Conservation (phyloP, 345 rosid species). For the Euphorbia pulcherrima region DNA sequence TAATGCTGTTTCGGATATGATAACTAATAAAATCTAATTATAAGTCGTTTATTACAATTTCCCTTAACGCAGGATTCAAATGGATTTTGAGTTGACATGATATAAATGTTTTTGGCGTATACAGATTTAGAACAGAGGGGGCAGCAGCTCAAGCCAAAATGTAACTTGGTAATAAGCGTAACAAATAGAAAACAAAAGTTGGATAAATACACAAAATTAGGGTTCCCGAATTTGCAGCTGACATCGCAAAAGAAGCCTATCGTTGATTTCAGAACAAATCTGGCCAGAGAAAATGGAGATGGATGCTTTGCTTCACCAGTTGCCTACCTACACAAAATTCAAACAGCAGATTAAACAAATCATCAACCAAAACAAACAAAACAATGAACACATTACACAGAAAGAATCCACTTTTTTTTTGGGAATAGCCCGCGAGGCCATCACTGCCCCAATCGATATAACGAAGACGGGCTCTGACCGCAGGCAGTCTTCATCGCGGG, state of each 20-base stretch:
- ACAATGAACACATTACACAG: neutral
- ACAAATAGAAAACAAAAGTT: too few species aligned
- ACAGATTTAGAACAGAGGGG: too few species aligned
- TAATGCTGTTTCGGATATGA: too few species aligned
- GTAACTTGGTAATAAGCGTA: too few species aligned
- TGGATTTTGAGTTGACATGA: too few species aligned
- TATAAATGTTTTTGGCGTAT: too few species aligned
- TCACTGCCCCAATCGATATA: slow-evolving; percentile 41
- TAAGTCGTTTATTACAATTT: too few species aligned
- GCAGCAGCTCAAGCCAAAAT: neutral
- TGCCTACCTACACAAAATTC: neutral
- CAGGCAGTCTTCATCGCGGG: slow-evolving; percentile 82
- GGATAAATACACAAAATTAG: neutral
- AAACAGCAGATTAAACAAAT: neutral
- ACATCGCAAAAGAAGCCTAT: too few species aligned
- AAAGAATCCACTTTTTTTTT: too few species aligned
- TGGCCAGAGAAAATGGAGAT: neutral
- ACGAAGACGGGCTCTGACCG: slow-evolving; percentile 48
- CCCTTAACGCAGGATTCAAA: too few species aligned
- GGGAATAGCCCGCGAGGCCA: slow-evolving; percentile 58
- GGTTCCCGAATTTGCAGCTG: neutral
- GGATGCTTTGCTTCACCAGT: neutral
- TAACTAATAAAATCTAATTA: too few species aligned
- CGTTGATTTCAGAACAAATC: too few species aligned
- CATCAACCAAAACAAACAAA: neutral